Evolutionary conservation across 148 eudicot genomes (phyloP), one percentile per base, ranked within the genome.

Genomic region (Vaccinium darrowii): DNA sequence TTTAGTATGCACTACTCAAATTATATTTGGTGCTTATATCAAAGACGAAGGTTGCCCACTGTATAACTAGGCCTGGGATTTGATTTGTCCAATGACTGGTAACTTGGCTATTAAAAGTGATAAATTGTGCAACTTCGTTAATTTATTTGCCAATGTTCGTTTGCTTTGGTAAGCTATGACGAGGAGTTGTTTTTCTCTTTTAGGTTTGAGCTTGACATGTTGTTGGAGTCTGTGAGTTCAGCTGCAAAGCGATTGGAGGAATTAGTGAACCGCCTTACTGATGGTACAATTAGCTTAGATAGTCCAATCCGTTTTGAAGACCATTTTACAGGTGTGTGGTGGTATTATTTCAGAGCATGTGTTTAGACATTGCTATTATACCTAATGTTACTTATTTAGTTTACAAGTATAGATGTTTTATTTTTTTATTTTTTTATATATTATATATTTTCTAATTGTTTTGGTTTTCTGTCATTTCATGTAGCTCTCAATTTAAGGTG

Each of bases 121-220:
- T 86, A 18, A 47, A 73, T 57, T 54, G 13, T 9, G 60, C 33
- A 43, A 19, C n/a, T n/a, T 50, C 1, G 78, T 33, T 33, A 56
- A 54, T 86, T 51, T 11, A n/a, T 84, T 75, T 73, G 33, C 52
- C 16, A 10, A 49, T 39, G 49, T 54, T 5, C 19, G 10, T 78
- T 58, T 67, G 10, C 49, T 76, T 21, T 51, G 50, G 84, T 56
- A 63, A 62, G 60, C 81, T 58, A 80, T 74, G 16, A 81, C 60
- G 2, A 43, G 83, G 76, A 67, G 50, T 78, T 84, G 16, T 73
- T 13, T 85, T 67, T n/a, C 69, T 75, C 43, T 84, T 88, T 83
- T 89, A 96, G 99, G 87, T 96, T 96, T 94, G 99, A 96, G 94
- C 90, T 95, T 73, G 99, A 96, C 89, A 93, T 96, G 98, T 87